Evolutionary conservation across 305 asterid genomes (phyloP).

Genomic region (Fraxinus baroniana): DNA sequence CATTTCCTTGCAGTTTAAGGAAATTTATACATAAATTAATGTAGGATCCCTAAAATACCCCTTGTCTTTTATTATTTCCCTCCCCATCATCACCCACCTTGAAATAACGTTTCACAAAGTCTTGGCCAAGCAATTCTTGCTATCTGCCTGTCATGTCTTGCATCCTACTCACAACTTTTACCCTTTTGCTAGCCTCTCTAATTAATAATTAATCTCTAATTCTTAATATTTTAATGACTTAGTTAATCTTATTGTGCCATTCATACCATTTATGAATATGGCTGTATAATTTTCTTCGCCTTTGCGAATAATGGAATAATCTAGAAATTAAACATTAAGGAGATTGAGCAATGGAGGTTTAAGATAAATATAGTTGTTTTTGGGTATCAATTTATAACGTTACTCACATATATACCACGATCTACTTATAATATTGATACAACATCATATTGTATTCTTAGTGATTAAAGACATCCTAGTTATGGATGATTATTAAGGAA

Average conservation of each 20-base stretch:
- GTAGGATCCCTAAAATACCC: slow-evolving; percentile 32
- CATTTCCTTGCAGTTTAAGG: slow-evolving; percentile 54
- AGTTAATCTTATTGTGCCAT: not conserved
- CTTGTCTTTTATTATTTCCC: slow-evolving; percentile 21
- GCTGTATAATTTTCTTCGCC: not conserved
- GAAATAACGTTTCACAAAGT: slow-evolving; percentile 41
- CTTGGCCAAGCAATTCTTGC: slow-evolving; percentile 31
- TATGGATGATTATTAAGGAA: not conserved
- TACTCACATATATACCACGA: not conserved
- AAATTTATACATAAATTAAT: slow-evolving; percentile 29
- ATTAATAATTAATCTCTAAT: not conserved
- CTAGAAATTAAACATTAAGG: not conserved
- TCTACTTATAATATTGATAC: not conserved
- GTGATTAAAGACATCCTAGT: not conserved
- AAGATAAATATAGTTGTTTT: not conserved
- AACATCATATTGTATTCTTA: not conserved
- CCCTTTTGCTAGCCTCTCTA: not conserved
- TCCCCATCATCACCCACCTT: slow-evolving; percentile 60
- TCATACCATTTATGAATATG: not conserved
- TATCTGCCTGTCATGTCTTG: slow-evolving; percentile 24
- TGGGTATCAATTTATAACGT: not conserved
- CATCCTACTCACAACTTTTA: not conserved
- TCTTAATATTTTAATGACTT: not conserved
- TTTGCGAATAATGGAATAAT: not conserved
- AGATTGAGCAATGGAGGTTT: not conserved